Percentiles rank a stretch among this genome's conserved stretches.
phyloP scores from a whole-genome alignment of 83 land plant genomes.

The Picea mariana region DNA sequence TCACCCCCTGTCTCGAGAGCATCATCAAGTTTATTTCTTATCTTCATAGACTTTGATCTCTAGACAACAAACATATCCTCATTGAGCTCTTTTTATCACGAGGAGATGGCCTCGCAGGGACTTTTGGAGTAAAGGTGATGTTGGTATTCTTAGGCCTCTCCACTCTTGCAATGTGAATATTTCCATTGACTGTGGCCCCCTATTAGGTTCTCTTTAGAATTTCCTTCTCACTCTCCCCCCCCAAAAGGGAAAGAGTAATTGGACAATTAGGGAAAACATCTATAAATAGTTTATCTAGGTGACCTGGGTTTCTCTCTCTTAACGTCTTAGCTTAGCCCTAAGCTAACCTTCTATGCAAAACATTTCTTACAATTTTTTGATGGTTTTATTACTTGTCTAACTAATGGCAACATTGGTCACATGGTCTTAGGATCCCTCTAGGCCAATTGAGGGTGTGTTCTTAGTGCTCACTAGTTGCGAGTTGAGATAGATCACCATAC shows the following conservation, averaged over 20 bases:
- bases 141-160: constrained; percentile 1
- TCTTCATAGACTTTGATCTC: neutral
- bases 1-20: neutral
- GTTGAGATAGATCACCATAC: no score
- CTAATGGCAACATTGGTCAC: no score
- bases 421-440: no score
- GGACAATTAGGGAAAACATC: no score
- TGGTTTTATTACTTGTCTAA: no score
- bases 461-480: no score
- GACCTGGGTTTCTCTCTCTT: no score
- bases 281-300: no score
- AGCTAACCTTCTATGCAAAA: no score
- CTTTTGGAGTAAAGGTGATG: neutral
- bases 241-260: neutral
- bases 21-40: neutral
- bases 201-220: neutral
- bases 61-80: neutral
- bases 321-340: no score
- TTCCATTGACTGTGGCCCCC: neutral
- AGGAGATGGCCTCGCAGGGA: neutral
- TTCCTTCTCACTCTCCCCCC: neutral
- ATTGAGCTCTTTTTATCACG: neutral
- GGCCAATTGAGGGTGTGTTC: no score
- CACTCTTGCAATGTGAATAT: neutral
- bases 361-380: no score